These are phyloP conservation scores for Taphrina confusa DNA, from an alignment of 1,139 yeast genomes.

Conservation along the genomic window DNA sequence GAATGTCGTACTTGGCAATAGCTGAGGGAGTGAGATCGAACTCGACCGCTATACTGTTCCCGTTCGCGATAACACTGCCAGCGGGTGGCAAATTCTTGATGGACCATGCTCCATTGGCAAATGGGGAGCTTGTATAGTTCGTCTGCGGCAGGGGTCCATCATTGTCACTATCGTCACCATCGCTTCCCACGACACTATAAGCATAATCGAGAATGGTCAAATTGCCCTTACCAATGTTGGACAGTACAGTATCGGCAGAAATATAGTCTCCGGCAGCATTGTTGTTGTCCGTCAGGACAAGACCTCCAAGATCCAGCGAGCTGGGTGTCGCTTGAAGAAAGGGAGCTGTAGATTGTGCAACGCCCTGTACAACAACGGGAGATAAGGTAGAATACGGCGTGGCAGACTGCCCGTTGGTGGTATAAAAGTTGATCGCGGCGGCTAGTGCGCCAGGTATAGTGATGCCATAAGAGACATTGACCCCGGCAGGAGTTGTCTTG, in stretches of 20 bases:
- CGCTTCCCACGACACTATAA: not conserved
- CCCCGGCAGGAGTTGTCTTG: conserved; percentile 1
- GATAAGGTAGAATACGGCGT: not conserved
- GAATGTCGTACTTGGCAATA: conserved; percentile 2
- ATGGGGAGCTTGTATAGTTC: conserved; percentile 16
- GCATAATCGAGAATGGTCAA: conserved; percentile 1
- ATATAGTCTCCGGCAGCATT: conserved; percentile 1
- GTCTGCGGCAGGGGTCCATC: conserved; percentile 6
- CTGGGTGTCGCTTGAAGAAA: not conserved
- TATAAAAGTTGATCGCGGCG: conserved; percentile 4
- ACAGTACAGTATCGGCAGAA: not conserved
- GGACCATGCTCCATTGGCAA: conserved; percentile 8
- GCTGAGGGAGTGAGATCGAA: not conserved
- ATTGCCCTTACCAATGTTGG: not conserved
- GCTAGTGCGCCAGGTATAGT: conserved; percentile 4
- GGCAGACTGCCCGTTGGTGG: not conserved
- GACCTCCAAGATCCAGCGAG: conserved; percentile 4
- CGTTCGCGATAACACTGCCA: not conserved
- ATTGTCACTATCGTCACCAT: conserved; percentile 10
- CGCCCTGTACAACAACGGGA: conserved; percentile 2
- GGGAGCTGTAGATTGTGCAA: conserved; percentile 2
- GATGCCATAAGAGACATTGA: conserved; percentile 14
- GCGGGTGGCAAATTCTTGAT: not conserved
- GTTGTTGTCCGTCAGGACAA: not conserved
- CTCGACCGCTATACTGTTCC: not conserved